Percentiles rank a stretch among this genome's conserved stretches.
These are phyloP conservation scores for Ophiostoma quercus DNA, from an alignment of 2,329 filamentous ascomycete species.

Conservation along the genomic window DNA sequence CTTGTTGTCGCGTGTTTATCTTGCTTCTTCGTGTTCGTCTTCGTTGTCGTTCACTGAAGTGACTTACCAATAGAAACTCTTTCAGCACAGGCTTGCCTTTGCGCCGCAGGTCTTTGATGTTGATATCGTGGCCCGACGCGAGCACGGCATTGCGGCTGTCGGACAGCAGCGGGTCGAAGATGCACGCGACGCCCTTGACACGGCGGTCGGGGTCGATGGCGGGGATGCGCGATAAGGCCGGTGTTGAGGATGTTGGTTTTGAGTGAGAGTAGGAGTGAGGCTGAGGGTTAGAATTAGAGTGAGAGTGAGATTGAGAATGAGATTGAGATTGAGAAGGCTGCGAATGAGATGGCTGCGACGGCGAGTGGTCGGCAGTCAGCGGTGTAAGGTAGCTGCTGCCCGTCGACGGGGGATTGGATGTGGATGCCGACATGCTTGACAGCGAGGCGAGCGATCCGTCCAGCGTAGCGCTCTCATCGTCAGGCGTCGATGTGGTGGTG, in stretches of 20 bases:
- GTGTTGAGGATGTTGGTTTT: neutral
- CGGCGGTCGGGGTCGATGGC: slow-evolving; percentile 32
- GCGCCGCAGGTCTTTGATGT: slow-evolving; percentile 44
- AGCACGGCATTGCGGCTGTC: slow-evolving; percentile 30
- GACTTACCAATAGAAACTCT: slow-evolving; percentile 64
- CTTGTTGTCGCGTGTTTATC: neutral
- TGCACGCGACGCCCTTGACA: neutral
- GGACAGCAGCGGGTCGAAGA: slow-evolving; percentile 25
- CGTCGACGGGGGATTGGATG: slow-evolving; percentile 27
- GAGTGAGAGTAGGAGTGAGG: neutral
- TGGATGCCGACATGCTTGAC: slow-evolving; percentile 3
- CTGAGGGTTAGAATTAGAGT: neutral
- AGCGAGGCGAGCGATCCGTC: slow-evolving; percentile 14
- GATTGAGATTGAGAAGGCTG: neutral
- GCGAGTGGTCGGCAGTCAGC: slow-evolving; percentile 49
- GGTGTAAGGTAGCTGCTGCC: slow-evolving; percentile 45
- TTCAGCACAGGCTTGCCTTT: slow-evolving; percentile 56
- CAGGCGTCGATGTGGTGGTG: neutral
- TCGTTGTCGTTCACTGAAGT: slow-evolving; percentile 17
- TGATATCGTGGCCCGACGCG: slow-evolving; percentile 26
- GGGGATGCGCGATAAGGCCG: slow-evolving; percentile 38
- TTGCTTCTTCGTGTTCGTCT: neutral
- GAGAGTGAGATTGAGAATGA: neutral
- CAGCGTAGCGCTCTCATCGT: slow-evolving; percentile 15
- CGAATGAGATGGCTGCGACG: slow-evolving; percentile 34